phyloP scores from a whole-genome alignment of 345 rosid species.

The Trapa bicornis region DNA sequence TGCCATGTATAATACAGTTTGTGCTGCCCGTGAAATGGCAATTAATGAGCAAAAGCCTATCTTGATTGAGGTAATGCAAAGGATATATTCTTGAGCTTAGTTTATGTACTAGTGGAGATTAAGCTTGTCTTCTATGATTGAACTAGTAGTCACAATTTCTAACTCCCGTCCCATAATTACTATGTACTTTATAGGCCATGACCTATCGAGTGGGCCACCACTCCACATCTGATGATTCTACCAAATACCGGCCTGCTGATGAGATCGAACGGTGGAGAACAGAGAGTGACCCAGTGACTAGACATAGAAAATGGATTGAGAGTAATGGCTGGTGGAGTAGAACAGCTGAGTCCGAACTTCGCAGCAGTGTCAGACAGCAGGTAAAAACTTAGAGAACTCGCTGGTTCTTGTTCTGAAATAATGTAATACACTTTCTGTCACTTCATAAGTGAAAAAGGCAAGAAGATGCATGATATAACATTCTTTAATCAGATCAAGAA shows the following conservation, averaged over 20 bases:
- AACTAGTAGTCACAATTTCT: neutral
- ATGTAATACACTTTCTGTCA: neutral
- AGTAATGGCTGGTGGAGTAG: slow-evolving; percentile 69
- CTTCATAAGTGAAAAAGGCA: no score
- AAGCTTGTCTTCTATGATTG: neutral
- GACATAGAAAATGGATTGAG: slow-evolving; percentile 65
- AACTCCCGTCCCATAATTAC: neutral
- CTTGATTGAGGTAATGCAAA: slow-evolving; percentile 53
- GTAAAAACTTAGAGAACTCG: slow-evolving; percentile 18
- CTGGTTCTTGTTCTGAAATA: neutral
- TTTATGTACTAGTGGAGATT: neutral
- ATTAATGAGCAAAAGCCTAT: slow-evolving; percentile 58
- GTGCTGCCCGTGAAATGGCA: slow-evolving; percentile 66
- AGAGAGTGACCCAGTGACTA: slow-evolving; percentile 45
- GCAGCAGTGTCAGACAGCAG: slow-evolving; percentile 52
- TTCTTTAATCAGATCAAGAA: neutral
- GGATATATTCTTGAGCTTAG: neutral
- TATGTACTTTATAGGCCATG: slow-evolving; percentile 39
- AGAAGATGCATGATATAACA: neutral
- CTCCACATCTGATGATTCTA: slow-evolving; percentile 92
- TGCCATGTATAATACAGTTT: slow-evolving; percentile 71
- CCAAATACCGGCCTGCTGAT: slow-evolving; percentile 57
- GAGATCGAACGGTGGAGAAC: slow-evolving; percentile 69
- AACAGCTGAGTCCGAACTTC: slow-evolving; percentile 47
- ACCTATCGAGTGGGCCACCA: slow-evolving; percentile 88